Evolutionary conservation across 805 yeast species (phyloP), one percentile per base, ranked within the genome.

Genomic region (Pichia nakasei): DNA sequence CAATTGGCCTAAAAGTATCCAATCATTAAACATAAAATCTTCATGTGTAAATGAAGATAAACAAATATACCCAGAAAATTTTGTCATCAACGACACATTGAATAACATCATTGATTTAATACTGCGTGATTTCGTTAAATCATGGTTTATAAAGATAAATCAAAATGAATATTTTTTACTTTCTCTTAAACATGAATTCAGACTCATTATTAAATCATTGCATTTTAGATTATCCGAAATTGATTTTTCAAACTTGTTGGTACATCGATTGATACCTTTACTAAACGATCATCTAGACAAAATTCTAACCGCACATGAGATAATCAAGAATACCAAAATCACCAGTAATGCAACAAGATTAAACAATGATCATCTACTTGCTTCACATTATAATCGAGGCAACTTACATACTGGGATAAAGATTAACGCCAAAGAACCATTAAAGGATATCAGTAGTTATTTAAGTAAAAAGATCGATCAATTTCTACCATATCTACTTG

Each of bases 201-300:
- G 70, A 9, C 40, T 49, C 3, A 72, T 73, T 0, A 55, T 78
- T 2, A 52, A 49, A 9, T 61, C 61, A 18, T 41, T 87, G 8
- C 69, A 70, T 22, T 46, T 49, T 4, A 60, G 82, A 26, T 45
- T 80, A 1, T 54, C 48, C 0, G 52, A 56, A 0, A 45, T 78
- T 1, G 86, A 85, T 53, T 61, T 75, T 19, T 68, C 87, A 1
- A 70, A 70, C 35, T 55, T 86, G 26, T 47, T 83, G 3, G 79
- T 85, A 1, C 63, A 76, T 26, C 70, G 70, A 37, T 31, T 85
- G 0, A 44, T 85, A 7, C 96, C 96, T 0, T 52, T 81, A 1
- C 7, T 86, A 1, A 80, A 85, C 1, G 73, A 70, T 12, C 95
- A 88, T 57, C 72, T 82, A 46, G 63, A 66, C 8, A 64, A 66